These are phyloP conservation scores for Suhomyces bokatorum DNA, from an alignment of 1,139 yeast species.

Conservation along the genomic window DNA sequence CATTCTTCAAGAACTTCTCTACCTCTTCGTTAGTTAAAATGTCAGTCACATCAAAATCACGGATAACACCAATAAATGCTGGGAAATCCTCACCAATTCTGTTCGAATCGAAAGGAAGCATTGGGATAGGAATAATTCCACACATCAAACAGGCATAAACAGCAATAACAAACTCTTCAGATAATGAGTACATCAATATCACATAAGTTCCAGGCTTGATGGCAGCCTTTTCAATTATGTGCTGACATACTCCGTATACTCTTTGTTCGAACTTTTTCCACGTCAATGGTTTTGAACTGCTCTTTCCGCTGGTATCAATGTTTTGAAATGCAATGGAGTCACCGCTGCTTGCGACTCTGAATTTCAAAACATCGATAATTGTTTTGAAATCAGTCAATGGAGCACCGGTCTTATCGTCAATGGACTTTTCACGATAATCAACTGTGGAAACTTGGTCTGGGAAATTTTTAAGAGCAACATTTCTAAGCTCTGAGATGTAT, in stretches of 20 bases:
- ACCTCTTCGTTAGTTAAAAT: slow-evolving; percentile 79
- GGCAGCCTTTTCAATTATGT: slow-evolving; percentile 52
- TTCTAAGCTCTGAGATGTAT: slow-evolving; percentile 59
- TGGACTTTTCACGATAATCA: slow-evolving; percentile 71
- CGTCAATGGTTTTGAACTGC: slow-evolving; percentile 56
- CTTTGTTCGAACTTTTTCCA: slow-evolving; percentile 86
- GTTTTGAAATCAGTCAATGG: slow-evolving; percentile 72
- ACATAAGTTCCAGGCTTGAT: slow-evolving; percentile 70
- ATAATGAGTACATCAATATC: slow-evolving; percentile 79
- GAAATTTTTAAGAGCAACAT: slow-evolving; percentile 44
- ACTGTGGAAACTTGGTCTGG: slow-evolving; percentile 66
- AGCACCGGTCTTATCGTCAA: slow-evolving; percentile 76
- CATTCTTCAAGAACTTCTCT: slow-evolving; percentile 68
- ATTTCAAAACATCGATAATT: slow-evolving; percentile 72
- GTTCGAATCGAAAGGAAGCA: slow-evolving; percentile 71
- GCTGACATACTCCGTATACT: slow-evolving; percentile 69
- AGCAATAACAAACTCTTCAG: slow-evolving; percentile 84
- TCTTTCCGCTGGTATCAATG: slow-evolving; percentile 55
- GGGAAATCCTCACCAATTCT: slow-evolving; percentile 75
- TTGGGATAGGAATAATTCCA: slow-evolving; percentile 79
- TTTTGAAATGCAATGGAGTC: slow-evolving; percentile 82
- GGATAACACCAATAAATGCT: slow-evolving; percentile 63
- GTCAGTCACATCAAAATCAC: slow-evolving; percentile 70
- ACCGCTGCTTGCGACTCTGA: slow-evolving; percentile 71
- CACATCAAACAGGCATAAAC: slow-evolving; percentile 82